phyloP scores from a whole-genome alignment of 148 eudicot genomes.

The Nyssa sinensis region DNA sequence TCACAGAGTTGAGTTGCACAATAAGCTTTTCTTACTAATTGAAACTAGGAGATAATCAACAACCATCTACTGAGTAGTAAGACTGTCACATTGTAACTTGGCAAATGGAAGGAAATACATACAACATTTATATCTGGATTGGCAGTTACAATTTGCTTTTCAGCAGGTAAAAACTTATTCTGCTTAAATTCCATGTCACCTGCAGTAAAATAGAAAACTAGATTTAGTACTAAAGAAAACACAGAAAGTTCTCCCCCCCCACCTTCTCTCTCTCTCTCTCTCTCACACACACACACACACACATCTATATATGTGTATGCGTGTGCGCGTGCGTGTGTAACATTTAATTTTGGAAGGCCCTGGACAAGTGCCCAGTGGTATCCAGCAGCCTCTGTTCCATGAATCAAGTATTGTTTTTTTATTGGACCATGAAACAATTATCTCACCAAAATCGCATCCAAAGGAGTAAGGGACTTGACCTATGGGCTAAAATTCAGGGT shows the following conservation, averaged over 20 bases:
- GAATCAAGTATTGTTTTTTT: not conserved
- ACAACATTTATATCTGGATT: conserved; percentile 86
- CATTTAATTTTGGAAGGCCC: not conserved
- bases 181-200: conserved; percentile 99
- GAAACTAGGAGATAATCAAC: not conserved
- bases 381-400: not conserved
- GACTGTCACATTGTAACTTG: not conserved
- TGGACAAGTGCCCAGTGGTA: not conserved
- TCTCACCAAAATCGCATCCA: no score
- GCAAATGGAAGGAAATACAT: conserved; percentile 22
- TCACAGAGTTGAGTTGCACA: no score
- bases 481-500: not conserved
- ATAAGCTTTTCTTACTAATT: not conserved
- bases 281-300: not conserved
- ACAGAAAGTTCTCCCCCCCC: not conserved
- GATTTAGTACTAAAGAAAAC: not conserved
- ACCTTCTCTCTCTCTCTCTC: not conserved
- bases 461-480: not conserved
- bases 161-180: conserved; percentile 86
- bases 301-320: not conserved
- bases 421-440: no score
- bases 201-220: conserved; percentile 28
- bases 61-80: not conserved
- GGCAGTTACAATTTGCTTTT: conserved; percentile 94
- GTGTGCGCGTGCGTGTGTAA: no score